phyloP scores from a whole-genome alignment of 352 stramenopile genomes.

The Phytophthora tentaculata region DNA sequence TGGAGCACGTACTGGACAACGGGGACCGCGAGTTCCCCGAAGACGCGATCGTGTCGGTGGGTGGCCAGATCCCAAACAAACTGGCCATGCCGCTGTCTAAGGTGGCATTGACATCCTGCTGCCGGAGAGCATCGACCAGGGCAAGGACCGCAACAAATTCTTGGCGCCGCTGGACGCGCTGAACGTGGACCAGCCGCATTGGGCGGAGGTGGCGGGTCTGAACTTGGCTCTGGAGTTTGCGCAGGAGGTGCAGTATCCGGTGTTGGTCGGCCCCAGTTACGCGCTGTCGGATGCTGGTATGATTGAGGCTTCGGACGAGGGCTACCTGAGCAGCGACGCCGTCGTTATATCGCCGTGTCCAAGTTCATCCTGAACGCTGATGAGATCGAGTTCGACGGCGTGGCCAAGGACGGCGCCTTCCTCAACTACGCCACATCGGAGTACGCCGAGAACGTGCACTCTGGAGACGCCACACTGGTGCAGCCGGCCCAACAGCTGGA shows the following conservation, averaged over 20 bases:
- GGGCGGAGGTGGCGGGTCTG: slow-evolving; percentile 91
- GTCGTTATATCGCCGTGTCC: slow-evolving; percentile 96
- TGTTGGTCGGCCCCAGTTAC: slow-evolving; percentile 97
- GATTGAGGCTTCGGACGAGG: slow-evolving; percentile 93
- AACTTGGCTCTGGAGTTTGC: slow-evolving; percentile 93
- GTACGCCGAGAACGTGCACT: slow-evolving; percentile 99
- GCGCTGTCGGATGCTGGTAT: slow-evolving; percentile 97
- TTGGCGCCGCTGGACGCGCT: slow-evolving; percentile 96
- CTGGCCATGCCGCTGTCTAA: slow-evolving; percentile 93
- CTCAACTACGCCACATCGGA: slow-evolving; percentile 99
- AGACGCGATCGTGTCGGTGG: slow-evolving; percentile 94
- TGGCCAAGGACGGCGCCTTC: slow-evolving; percentile 96
- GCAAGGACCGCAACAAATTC: slow-evolving; percentile 96
- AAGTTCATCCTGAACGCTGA: slow-evolving; percentile 98
- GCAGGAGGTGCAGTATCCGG: slow-evolving; percentile 93
- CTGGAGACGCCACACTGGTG: slow-evolving; percentile 97
- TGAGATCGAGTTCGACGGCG: slow-evolving; percentile 99
- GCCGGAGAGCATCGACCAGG: slow-evolving; percentile 94
- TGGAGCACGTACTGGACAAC: slow-evolving; percentile 95
- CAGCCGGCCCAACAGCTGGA: slow-evolving; percentile 98
- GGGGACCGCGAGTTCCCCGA: slow-evolving; percentile 89
- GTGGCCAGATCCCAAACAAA: slow-evolving; percentile 97
- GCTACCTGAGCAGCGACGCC: slow-evolving; percentile 74
- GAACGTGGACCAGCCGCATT: slow-evolving; percentile 81
- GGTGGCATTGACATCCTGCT: slow-evolving; percentile 77